Conservation (phyloP, 2,329 filamentous ascomycete genomes). For the Fragosphaeria purpurea region DNA sequence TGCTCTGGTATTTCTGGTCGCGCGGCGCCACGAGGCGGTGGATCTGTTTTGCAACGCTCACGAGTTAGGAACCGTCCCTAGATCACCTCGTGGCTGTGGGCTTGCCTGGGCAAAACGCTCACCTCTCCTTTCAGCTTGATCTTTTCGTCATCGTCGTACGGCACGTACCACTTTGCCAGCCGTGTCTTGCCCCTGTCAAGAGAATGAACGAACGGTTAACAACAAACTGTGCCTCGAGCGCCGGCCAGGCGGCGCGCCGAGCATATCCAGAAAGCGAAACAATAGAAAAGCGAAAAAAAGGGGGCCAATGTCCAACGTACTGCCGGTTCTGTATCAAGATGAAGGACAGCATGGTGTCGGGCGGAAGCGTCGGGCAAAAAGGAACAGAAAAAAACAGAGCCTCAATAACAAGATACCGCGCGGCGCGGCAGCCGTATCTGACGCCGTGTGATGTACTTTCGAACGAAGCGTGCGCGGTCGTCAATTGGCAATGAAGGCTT, state of each 20-base stretch:
- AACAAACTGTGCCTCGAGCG: not conserved
- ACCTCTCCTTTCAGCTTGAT: slow-evolving; percentile 98
- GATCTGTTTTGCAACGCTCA: slow-evolving; percentile 42
- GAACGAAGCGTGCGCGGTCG: too few species aligned
- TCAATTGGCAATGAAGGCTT: too few species aligned
- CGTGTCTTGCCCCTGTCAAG: slow-evolving; percentile 81
- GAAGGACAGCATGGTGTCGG: slow-evolving; percentile 58
- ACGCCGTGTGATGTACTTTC: too few species aligned
- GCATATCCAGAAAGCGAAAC: too few species aligned
- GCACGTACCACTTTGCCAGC: slow-evolving; percentile 97
- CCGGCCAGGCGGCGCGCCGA: too few species aligned
- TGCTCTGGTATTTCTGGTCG: slow-evolving; percentile 99
- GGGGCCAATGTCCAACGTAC: slow-evolving; percentile 32
- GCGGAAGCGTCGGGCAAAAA: not conserved
- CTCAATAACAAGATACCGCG: too few species aligned
- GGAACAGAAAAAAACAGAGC: too few species aligned
- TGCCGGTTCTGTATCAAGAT: slow-evolving; percentile 86
- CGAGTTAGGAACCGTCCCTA: too few species aligned
- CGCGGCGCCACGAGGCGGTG: slow-evolving; percentile 95
- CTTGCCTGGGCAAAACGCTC: too few species aligned
- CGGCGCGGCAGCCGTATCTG: too few species aligned
- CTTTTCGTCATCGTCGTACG: slow-evolving; percentile 98
- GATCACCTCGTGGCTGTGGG: too few species aligned
- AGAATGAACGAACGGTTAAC: not conserved
- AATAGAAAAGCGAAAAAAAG: not conserved